Base-by-base conservation (phyloP, 305 asterid genomes). In the Andrographis paniculata region DNA sequence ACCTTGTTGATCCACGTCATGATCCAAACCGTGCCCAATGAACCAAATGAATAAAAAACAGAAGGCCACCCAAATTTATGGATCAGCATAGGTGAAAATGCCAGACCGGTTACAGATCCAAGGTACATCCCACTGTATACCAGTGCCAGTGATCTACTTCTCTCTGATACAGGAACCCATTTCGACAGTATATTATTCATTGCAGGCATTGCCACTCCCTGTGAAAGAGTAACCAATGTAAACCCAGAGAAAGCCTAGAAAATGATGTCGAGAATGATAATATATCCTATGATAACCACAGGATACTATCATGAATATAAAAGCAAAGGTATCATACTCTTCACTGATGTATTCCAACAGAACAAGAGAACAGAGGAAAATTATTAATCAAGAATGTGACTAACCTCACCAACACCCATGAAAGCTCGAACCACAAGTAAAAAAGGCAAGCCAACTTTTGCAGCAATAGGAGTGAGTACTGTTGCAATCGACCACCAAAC, bases 131-230 rank as follows among this genome's bases (percentile, higher is more conserved):
- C 96, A 75, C 96, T 86, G 72, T 86, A 86, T 53, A 86, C 94
- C 28, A 86, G 55, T 17, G 96, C 96, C 49, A 86, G 56, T 17
- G 96, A 86, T 62, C 96, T 78, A 70, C 96, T 86, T 74, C 96
- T 86, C 78, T 86, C 96, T 14, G 88, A 66, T 23, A 82, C 85
- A 28, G 95, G 95, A 62, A 85, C 94, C 95, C 95, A 85, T 61
- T 81, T 86, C 37, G 95, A 82, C 52, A 86, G 71, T 59, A 86
- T 72, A 68, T 83, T 86, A 58, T 80, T 86, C 96, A 86, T 86
- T 9, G 94, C 94, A n/a, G 96, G 96, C 96, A 86, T 86, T 6
- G 96, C 96, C 55, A 86, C 96, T 60, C 96, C 96, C 96, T 82
- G 78, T 60, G 64, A 63, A 39, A 62, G 43, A 56, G 53, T 37